Conservation (phyloP, 2,329 filamentous ascomycete genomes). For the Periconia digitata region DNA sequence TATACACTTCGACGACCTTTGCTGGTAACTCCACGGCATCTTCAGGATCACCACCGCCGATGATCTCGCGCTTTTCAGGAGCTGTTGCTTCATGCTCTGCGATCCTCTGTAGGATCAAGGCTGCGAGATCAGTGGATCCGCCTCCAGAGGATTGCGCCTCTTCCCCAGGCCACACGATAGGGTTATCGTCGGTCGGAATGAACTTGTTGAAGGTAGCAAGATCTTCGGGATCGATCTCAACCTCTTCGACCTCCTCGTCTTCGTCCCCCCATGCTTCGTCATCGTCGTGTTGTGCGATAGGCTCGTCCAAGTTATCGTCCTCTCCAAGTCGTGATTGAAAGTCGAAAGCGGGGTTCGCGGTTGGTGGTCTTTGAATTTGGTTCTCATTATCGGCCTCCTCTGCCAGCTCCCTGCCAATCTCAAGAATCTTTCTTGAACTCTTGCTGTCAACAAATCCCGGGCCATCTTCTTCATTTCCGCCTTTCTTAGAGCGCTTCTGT, state of each 20-base stretch:
- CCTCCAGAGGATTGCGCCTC: conserved; percentile 39
- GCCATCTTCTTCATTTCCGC: conserved; percentile 56
- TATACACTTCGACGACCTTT: conserved; percentile 92
- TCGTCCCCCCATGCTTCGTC: conserved; percentile 74
- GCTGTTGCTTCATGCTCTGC: conserved; percentile 80
- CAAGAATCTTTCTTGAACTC: conserved; percentile 83
- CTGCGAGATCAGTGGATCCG: conserved; percentile 75
- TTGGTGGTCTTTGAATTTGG: conserved; percentile 43
- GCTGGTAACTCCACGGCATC: conserved; percentile 84
- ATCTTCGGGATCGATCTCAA: conserved; percentile 85
- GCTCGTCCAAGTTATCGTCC: conserved; percentile 42
- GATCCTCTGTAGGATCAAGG: conserved; percentile 93
- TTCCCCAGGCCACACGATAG: conserved; percentile 68
- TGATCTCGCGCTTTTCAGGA: conserved; percentile 41
- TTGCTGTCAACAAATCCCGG: conserved; percentile 83
- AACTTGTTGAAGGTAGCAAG: conserved; percentile 91
- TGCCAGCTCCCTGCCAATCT: conserved; percentile 83
- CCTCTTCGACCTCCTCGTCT: conserved; percentile 67
- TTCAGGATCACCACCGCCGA: conserved; percentile 63
- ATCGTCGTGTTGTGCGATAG: conserved; percentile 55
- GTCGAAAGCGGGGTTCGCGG: conserved; percentile 68
- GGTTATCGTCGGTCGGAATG: conserved; percentile 73
- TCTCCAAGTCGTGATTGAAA: conserved; percentile 75
- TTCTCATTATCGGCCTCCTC: conserved; percentile 72
- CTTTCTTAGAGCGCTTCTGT: conserved; percentile 64